A percentile compares a stretch with the other conserved stretches of the same genome.
phyloP scores from a whole-genome alignment of 352 stramenopile species.

The Globisporangium paddicum region DNA sequence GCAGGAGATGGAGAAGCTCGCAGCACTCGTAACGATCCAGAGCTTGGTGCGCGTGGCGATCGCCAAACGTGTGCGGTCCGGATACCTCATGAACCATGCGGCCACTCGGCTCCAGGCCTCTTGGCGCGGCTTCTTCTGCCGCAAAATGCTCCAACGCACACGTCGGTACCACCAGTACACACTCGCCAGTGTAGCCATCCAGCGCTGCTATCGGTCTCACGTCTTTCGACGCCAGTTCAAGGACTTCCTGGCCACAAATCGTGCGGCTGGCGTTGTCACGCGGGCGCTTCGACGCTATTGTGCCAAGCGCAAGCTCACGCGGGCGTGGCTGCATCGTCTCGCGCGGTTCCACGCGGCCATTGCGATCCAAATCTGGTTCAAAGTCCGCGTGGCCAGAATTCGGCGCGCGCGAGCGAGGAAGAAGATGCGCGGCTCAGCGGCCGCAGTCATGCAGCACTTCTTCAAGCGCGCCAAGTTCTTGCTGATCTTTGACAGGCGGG shows the following conservation, averaged over 20 bases:
- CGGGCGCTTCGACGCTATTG: slow-evolving; percentile 30
- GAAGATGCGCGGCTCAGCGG: slow-evolving; percentile 15
- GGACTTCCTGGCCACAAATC: slow-evolving; percentile 21
- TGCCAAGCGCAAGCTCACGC: slow-evolving; percentile 25
- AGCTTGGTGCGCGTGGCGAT: slow-evolving; percentile 37
- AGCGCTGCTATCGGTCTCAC: slow-evolving; percentile 36
- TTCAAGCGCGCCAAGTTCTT: slow-evolving; percentile 40
- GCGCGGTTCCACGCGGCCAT: slow-evolving; percentile 52
- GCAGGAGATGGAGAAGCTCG: slow-evolving; percentile 31
- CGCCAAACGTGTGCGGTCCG: slow-evolving; percentile 19
- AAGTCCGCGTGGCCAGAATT: slow-evolving; percentile 23
- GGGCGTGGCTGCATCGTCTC: slow-evolving; percentile 35
- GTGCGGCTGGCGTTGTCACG: slow-evolving; percentile 35
- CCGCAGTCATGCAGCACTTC: slow-evolving; percentile 35
- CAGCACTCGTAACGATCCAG: slow-evolving; percentile 43
- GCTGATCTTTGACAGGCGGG: slow-evolving; percentile 26
- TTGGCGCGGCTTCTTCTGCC: slow-evolving; percentile 52
- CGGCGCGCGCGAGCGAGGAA: slow-evolving; percentile 8
- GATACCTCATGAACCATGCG: slow-evolving; percentile 22
- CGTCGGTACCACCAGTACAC: slow-evolving; percentile 33
- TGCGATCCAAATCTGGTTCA: slow-evolving; percentile 51
- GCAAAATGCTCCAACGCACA: slow-evolving; percentile 33
- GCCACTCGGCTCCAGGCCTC: slow-evolving; percentile 31
- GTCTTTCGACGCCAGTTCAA: slow-evolving; percentile 30
- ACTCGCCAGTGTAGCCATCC: slow-evolving; percentile 22